A percentile compares a stretch with the other conserved stretches of the same genome.
phyloP scores from a whole-genome alignment of 306 rosid genomes.

The Sicyos baderoa region DNA sequence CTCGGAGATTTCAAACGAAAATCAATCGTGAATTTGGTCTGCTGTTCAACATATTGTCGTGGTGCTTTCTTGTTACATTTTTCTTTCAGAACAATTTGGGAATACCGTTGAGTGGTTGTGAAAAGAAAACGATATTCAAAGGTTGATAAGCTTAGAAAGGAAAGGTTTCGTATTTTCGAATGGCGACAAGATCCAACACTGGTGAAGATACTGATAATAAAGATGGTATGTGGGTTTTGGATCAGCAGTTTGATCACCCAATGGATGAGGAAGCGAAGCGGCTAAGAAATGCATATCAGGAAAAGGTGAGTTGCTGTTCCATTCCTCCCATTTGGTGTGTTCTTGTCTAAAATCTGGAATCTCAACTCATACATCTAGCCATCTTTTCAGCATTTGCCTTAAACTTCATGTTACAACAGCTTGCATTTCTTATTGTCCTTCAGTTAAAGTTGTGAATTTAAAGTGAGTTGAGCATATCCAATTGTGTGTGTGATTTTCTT shows the following conservation, averaged over 20 bases:
- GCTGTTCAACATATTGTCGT: background rate
- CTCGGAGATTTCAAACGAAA: background rate
- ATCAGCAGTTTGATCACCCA: constrained; percentile 22
- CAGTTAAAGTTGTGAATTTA: background rate
- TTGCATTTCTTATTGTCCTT: background rate
- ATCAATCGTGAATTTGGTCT: constrained; percentile 1
- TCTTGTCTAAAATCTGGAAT: background rate
- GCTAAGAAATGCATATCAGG: constrained; percentile 1
- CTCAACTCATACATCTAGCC: background rate
- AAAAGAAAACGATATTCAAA: background rate
- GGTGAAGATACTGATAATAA: background rate
- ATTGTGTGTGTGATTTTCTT: background rate
- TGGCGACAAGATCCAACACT: background rate
- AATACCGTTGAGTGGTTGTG: background rate
- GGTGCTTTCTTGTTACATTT: constrained; percentile 12
- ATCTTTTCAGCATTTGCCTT: constrained; percentile 1
- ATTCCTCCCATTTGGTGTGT: background rate
- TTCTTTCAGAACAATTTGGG: background rate
- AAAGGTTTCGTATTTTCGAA: background rate
- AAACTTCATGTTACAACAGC: background rate
- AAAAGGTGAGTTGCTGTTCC: constrained; percentile 12
- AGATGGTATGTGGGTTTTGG: constrained; percentile 13
- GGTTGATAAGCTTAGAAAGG: constrained; percentile 1
- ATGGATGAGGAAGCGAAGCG: constrained; percentile 26
- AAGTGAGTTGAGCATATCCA: background rate